These are phyloP conservation scores for Afroboletus lepidellus DNA, from an alignment of 1,284 basidiomycete genomes.

Conservation along the genomic window DNA sequence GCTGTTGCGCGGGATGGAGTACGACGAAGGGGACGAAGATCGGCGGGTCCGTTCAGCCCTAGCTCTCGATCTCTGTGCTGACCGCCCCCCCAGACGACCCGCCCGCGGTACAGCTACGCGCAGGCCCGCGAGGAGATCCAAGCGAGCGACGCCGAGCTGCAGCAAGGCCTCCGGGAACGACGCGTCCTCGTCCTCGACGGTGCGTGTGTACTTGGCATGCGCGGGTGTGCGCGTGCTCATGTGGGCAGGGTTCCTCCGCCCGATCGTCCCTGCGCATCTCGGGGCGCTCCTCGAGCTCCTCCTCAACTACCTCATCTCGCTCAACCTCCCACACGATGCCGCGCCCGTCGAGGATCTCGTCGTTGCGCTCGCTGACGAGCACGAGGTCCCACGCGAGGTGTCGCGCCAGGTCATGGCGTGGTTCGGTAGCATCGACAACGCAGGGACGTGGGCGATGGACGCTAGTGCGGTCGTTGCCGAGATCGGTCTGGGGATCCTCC, in stretches of 20 bases:
- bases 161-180: conserved; percentile 57
- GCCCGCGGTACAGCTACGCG: conserved; percentile 50
- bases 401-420: conserved; percentile 71
- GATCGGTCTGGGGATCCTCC: conserved; percentile 70
- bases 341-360: conserved; percentile 55
- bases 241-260: conserved; percentile 66
- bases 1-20: too few relatives aligned
- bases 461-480: conserved; percentile 57
- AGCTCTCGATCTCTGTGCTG: neutral
- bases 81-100: conserved; percentile 14
- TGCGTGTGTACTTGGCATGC: too few relatives aligned
- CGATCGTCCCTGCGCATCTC: conserved; percentile 66
- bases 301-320: conserved; percentile 65
- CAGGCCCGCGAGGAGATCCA: conserved; percentile 68
- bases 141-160: conserved; percentile 74
- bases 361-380: conserved; percentile 63
- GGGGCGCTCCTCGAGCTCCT: conserved; percentile 69
- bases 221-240: too few relatives aligned
- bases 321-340: conserved; percentile 47
- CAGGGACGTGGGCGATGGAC: conserved; percentile 67
- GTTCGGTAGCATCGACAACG: conserved; percentile 66
- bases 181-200: conserved; percentile 74
- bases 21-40: too few relatives aligned
- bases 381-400: conserved; percentile 66
- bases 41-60: too few relatives aligned